These are phyloP conservation scores for Ophiostoma australiae DNA, from an alignment of 2,329 filamentous ascomycete species.

Conservation along the genomic window DNA sequence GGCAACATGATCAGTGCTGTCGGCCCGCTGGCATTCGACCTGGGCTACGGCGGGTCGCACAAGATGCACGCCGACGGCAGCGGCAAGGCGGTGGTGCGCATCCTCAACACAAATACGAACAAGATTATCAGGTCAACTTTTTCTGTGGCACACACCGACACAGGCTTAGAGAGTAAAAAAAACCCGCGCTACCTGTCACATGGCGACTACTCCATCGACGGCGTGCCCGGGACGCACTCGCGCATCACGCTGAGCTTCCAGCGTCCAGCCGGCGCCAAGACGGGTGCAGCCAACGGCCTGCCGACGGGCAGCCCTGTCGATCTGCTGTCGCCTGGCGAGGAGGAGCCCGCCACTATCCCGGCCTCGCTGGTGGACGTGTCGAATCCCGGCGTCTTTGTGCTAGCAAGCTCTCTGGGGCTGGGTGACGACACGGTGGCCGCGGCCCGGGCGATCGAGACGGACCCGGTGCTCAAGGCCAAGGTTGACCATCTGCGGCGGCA, in stretches of 20 bases:
- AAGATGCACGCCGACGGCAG: slow-evolving; percentile 28
- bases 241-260: slow-evolving; percentile 39
- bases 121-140: slow-evolving; percentile 47
- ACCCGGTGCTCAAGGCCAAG: slow-evolving; percentile 32
- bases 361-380: slow-evolving; percentile 40
- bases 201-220: slow-evolving; percentile 39
- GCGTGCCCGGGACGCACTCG: slow-evolving; percentile 37
- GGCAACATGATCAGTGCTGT: slow-evolving; percentile 68
- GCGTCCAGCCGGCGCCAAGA: slow-evolving; percentile 40
- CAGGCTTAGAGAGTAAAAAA: too few species aligned
- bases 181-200: slow-evolving; percentile 35
- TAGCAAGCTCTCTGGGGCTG: slow-evolving; percentile 34
- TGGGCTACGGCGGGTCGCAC: slow-evolving; percentile 33
- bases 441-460: slow-evolving; percentile 33
- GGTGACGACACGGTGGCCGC: slow-evolving; percentile 27
- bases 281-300: slow-evolving; percentile 35
- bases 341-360: slow-evolving; percentile 31
- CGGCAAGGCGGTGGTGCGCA: slow-evolving; percentile 43
- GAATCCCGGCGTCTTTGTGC: slow-evolving; percentile 42
- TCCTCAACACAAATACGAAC: slow-evolving; percentile 67
- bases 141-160: slow-evolving; percentile 34
- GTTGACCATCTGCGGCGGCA: slow-evolving; percentile 38
- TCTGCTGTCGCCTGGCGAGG: slow-evolving; percentile 29
- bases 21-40: slow-evolving; percentile 60
- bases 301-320: slow-evolving; percentile 39